phyloP scores from a whole-genome alignment of 2,329 filamentous ascomycete genomes.

The Diaporthe batatas region DNA sequence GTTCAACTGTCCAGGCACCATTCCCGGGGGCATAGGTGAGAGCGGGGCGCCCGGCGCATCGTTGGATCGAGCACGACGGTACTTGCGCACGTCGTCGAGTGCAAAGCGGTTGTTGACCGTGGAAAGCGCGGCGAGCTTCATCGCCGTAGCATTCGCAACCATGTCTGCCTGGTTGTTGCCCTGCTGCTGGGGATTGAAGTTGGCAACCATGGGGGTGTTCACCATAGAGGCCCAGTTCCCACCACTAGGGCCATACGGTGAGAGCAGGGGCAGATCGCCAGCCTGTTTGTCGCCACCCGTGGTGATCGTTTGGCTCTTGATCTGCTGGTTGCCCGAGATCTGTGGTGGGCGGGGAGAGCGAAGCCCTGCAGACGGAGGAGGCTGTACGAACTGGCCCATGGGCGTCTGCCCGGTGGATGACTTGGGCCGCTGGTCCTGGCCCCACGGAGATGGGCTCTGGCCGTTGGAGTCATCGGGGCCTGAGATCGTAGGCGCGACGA shows the following conservation, averaged over 20 bases:
- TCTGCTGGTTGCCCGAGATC: constrained; percentile 74
- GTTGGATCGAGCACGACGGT: constrained; percentile 89
- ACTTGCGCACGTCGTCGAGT: constrained; percentile 96
- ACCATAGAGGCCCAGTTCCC: constrained; percentile 99
- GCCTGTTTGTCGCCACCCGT: constrained; percentile 76
- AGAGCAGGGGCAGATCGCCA: constrained; percentile 85
- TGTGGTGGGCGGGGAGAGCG: constrained; percentile 84
- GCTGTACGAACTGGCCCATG: constrained; percentile 96
- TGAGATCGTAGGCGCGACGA: constrained; percentile 81
- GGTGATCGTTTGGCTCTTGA: constrained; percentile 87
- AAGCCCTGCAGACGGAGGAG: constrained; percentile 79
- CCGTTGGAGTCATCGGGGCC: constrained; percentile 73
- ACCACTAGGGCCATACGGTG: constrained; percentile 83
- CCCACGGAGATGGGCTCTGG: constrained; percentile 85
- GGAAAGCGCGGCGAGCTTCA: constrained; percentile 97
- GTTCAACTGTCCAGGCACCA: constrained; percentile 70
- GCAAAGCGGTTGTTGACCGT: constrained; percentile 99
- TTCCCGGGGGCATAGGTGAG: constrained; percentile 74
- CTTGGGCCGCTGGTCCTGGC: constrained; percentile 76
- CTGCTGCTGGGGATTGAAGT: constrained; percentile 78
- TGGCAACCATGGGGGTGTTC: constrained; percentile 94
- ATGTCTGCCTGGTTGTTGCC: constrained; percentile 87
- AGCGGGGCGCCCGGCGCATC: constrained; percentile 76
- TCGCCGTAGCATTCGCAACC: constrained; percentile 98
- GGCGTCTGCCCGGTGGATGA: constrained; percentile 81